Conservation (phyloP, 176 grass and related monocot species). For the Oryza glumipatula region DNA sequence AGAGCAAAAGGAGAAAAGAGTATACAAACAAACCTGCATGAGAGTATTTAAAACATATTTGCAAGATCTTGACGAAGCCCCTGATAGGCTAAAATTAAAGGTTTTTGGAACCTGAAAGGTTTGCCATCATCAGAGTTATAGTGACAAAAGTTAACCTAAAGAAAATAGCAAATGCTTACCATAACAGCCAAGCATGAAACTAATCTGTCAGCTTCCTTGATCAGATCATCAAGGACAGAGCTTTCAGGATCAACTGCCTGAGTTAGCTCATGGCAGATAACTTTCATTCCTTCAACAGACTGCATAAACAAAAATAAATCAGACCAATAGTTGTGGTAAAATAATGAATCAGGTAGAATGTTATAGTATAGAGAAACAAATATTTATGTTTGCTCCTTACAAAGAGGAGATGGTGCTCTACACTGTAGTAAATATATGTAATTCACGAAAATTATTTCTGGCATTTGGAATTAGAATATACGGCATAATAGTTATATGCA, state of each 20-base stretch:
- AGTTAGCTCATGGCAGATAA: constrained; percentile 95
- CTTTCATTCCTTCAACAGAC: constrained; percentile 99
- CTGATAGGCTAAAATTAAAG: constrained; percentile 97
- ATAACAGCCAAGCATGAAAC: constrained; percentile 90
- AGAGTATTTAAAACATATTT: constrained; percentile 99
- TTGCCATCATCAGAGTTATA: neutral
- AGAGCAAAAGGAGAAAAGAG: constrained; percentile 8
- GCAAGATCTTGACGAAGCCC: constrained; percentile 96
- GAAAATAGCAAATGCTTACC: constrained; percentile 53
- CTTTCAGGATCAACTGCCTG: constrained; percentile 76
- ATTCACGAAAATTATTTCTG: neutral
- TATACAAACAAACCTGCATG: constrained; percentile 74
- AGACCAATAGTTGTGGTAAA: constrained; percentile 7
- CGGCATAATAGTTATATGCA: neutral
- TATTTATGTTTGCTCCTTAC: neutral
- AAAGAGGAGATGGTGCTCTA: neutral
- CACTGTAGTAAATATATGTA: neutral
- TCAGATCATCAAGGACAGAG: constrained; percentile 75
- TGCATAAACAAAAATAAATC: constrained; percentile 50
- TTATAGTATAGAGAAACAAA: constrained; percentile 6
- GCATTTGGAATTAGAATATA: neutral
- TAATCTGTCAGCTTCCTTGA: constrained; percentile 94
- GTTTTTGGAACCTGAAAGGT: constrained; percentile 83
- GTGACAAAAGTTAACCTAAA: constrained; percentile 34
- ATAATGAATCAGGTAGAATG: neutral